A percentile compares a stretch with the other conserved stretches of the same genome.
phyloP scores from a whole-genome alignment of 2,329 filamentous ascomycete species.

The Trichoderma sp. region DNA sequence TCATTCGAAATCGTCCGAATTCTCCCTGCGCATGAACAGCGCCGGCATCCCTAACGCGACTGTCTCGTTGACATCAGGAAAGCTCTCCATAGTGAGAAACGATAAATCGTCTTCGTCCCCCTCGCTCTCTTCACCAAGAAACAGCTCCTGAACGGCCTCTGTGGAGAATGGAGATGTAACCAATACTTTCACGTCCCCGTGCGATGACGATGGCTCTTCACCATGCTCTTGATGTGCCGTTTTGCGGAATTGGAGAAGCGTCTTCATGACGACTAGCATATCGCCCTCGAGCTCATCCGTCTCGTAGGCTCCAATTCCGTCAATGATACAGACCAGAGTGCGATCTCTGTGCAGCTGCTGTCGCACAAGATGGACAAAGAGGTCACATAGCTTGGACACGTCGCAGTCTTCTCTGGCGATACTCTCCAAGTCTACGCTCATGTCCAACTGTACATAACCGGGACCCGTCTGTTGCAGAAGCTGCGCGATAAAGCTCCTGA shows the following conservation, averaged over 20 bases:
- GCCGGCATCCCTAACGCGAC: neutral
- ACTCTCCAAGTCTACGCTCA: neutral
- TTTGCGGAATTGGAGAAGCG: neutral
- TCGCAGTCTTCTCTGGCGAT: neutral
- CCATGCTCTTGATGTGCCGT: too few species aligned
- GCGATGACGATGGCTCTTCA: too few species aligned
- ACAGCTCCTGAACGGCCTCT: constrained; percentile 1
- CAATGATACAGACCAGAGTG: constrained; percentile 9
- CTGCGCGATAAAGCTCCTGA: constrained; percentile 19
- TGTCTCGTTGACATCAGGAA: neutral
- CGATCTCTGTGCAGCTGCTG: neutral
- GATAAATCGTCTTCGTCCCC: neutral
- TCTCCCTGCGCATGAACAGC: neutral
- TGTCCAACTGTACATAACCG: neutral
- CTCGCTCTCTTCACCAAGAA: neutral
- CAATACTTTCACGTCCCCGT: neutral
- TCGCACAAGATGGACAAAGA: constrained; percentile 6
- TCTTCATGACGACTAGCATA: neutral
- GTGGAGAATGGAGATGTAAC: neutral
- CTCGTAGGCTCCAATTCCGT: constrained; percentile 4
- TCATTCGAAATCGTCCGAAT: neutral
- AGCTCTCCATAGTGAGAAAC: constrained; percentile 3
- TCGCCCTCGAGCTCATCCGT: neutral
- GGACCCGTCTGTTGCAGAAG: constrained; percentile 1
- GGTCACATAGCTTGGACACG: neutral